A percentile compares a stretch with the other conserved stretches of the same genome.
Conservation (phyloP, 768 basidiomycete species). For the Tulasnella sp. region DNA sequence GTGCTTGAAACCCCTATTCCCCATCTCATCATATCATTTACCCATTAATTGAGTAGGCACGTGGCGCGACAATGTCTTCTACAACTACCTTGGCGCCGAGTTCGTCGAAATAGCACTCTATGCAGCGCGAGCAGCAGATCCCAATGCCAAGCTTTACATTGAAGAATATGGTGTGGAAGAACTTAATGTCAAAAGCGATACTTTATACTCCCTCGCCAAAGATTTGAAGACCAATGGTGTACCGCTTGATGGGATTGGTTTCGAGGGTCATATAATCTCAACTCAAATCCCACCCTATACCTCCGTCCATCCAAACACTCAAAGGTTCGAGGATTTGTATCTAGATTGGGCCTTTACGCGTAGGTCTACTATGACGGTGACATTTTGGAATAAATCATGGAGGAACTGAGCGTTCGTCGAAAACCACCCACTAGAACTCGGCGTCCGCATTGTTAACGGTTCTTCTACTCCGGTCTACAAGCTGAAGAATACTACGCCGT, state of each 20-base stretch:
- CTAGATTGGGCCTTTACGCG: conserved; percentile 67
- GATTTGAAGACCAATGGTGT: conserved; percentile 52
- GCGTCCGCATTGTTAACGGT: conserved; percentile 59
- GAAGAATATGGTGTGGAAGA: conserved; percentile 31
- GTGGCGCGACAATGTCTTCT: conserved; percentile 58
- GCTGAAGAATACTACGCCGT: conserved; percentile 60
- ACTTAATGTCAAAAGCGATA: conserved; percentile 57
- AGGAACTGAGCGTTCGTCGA: background rate
- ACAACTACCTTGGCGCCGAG: conserved; percentile 51
- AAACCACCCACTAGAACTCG: conserved; percentile 50
- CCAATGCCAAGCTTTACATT: conserved; percentile 27
- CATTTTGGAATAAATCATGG: background rate
- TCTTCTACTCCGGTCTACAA: conserved; percentile 56
- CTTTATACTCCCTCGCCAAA: conserved; percentile 58
- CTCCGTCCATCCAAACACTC: conserved; percentile 51
- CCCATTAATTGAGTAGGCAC: conserved; percentile 44
- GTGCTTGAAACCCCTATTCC: background rate
- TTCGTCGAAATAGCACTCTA: conserved; percentile 9
- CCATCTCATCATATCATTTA: background rate
- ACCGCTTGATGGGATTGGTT: conserved; percentile 64
- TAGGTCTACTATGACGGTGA: background rate
- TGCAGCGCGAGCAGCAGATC: conserved; percentile 29
- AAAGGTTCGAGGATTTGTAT: conserved; percentile 60
- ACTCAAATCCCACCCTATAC: background rate
- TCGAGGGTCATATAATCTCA: conserved; percentile 21